Conservation (phyloP, 1,284 basidiomycete species). For the Neotropicomus parvogracilis region DNA sequence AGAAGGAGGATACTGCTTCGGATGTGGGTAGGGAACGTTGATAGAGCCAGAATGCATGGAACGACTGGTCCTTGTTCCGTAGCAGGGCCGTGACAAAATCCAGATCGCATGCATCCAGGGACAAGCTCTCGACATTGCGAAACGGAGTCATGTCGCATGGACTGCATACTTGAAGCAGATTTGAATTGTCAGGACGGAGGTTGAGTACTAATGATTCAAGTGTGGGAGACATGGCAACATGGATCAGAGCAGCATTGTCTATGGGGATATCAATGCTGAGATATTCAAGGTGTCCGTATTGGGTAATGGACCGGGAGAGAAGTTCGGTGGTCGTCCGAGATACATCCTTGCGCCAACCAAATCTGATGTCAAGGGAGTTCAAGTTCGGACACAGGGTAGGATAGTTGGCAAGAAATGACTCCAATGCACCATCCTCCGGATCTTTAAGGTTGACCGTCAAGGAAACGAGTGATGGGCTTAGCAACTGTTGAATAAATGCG, state of each 20-base stretch:
- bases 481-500: neutral
- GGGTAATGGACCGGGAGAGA: neutral
- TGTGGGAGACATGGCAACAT: neutral
- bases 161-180: neutral
- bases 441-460: neutral
- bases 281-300: neutral
- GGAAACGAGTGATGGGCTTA: neutral
- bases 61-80: neutral
- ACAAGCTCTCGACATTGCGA: neutral
- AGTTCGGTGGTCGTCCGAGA: neutral
- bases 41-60: neutral
- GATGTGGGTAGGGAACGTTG: neutral
- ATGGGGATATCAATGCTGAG: neutral
- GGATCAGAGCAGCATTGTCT: slow-evolving; percentile 1
- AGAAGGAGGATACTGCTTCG: neutral
- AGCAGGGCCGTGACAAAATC: neutral
- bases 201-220: neutral
- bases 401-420: slow-evolving; percentile 6
- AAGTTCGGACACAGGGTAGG: neutral
- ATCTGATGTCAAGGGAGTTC: neutral
- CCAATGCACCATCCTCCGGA: neutral
- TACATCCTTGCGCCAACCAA: neutral
- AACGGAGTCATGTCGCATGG: neutral
- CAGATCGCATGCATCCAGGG: slow-evolving; percentile 1
- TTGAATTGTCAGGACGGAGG: neutral